phyloP scores from a whole-genome alignment of 2,329 filamentous ascomycete genomes.

The Sarocladiaceae sp. region DNA sequence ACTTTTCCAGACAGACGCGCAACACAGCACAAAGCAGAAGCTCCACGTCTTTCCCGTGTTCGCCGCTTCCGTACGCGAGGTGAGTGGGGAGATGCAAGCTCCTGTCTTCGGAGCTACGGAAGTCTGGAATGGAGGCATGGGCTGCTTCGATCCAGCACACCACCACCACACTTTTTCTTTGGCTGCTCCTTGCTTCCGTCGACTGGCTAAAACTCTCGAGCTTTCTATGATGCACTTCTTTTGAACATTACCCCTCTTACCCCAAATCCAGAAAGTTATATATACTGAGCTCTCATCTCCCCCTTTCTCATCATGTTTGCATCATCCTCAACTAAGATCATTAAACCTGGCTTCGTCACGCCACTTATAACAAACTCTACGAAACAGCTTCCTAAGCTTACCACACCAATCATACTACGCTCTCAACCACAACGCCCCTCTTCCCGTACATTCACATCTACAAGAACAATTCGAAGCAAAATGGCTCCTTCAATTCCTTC shows the following conservation, averaged over 20 bases:
- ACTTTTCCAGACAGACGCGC: neutral
- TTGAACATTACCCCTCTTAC: neutral
- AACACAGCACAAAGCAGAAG: neutral
- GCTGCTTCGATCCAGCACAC: neutral
- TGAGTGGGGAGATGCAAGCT: neutral
- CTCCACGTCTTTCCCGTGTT: neutral
- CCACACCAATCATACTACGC: neutral
- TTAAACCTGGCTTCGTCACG: neutral
- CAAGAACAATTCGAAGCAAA: neutral
- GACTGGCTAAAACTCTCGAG: neutral
- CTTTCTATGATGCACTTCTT: neutral
- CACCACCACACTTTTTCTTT: neutral
- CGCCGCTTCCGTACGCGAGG: neutral
- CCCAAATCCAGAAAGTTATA: neutral
- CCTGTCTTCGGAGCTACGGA: constrained; percentile 4
- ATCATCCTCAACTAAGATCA: neutral
- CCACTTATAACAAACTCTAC: neutral
- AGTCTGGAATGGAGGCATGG: neutral
- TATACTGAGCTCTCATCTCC: neutral
- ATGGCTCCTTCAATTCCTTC: constrained; percentile 55
- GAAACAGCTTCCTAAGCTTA: neutral
- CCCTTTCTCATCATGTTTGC: neutral
- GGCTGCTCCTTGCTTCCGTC: neutral
- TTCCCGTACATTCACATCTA: neutral
- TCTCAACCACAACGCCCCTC: neutral